Conservation (phyloP, 257 asterid species). For the Linaria vulgaris region DNA sequence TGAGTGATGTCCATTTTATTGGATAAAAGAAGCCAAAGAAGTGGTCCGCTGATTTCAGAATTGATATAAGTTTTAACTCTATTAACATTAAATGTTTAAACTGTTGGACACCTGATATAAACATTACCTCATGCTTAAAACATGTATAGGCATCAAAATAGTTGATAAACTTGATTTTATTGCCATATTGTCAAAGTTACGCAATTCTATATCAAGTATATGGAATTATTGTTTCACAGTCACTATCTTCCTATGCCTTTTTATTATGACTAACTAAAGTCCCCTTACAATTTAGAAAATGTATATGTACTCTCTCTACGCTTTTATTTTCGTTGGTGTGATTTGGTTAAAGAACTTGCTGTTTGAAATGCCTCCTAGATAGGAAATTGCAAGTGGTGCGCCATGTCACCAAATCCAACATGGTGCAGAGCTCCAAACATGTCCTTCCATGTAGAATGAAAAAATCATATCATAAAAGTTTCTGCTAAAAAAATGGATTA, state of each 20-base stretch:
- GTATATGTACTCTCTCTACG: too few species aligned
- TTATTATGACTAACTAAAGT: neutral
- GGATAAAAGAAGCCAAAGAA: conserved; percentile 2
- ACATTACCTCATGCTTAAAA: neutral
- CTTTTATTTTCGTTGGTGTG: too few species aligned
- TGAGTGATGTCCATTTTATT: neutral
- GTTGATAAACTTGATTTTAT: neutral
- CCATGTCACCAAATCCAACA: too few species aligned
- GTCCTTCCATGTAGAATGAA: too few species aligned
- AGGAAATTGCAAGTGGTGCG: too few species aligned
- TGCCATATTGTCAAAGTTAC: neutral
- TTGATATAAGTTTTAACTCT: neutral
- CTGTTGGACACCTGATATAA: neutral
- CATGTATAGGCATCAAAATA: neutral
- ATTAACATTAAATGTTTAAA: conserved; percentile 10
- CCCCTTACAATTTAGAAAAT: too few species aligned
- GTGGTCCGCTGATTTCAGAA: neutral
- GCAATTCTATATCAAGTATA: neutral
- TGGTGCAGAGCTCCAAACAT: too few species aligned
- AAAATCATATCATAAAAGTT: too few species aligned
- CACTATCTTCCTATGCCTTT: neutral
- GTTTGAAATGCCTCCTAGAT: too few species aligned
- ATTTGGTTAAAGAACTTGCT: too few species aligned
- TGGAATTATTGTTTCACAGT: neutral
- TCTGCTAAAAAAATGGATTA: too few species aligned